Percentiles rank a stretch among this genome's conserved stretches.
Conservation (phyloP, 208 protist genomes). For the Pavlovales sp. region DNA sequence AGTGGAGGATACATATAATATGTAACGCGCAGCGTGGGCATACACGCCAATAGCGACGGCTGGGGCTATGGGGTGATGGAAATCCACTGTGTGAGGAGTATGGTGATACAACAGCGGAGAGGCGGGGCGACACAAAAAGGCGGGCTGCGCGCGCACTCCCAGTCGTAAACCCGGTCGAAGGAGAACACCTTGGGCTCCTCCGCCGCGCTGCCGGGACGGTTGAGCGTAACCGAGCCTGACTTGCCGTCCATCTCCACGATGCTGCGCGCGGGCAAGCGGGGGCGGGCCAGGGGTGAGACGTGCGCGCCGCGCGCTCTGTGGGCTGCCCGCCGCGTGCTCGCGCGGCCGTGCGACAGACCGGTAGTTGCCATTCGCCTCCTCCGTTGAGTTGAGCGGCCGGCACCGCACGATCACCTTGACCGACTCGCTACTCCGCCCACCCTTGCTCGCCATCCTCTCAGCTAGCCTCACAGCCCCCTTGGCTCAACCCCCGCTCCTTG, state of each 20-base stretch:
- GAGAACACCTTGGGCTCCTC: constrained; percentile 45
- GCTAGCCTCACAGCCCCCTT: too few relatives aligned
- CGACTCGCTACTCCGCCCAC: constrained; percentile 14
- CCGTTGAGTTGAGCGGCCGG: constrained; percentile 57
- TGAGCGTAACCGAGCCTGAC: not conserved
- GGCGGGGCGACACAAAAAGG: too few relatives aligned
- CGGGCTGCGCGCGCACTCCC: not conserved
- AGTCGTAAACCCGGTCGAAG: constrained; percentile 40
- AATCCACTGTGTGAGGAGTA: too few relatives aligned
- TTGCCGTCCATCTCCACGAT: constrained; percentile 17
- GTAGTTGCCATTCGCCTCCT: constrained; percentile 31
- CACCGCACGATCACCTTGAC: constrained; percentile 54
- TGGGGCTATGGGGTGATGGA: too few relatives aligned
- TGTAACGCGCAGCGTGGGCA: too few relatives aligned
- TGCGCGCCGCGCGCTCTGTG: too few relatives aligned
- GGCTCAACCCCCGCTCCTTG: too few relatives aligned
- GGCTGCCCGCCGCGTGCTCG: too few relatives aligned
- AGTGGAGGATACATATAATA: too few relatives aligned
- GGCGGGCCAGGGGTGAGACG: not conserved
- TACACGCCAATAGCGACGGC: too few relatives aligned
- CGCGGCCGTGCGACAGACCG: too few relatives aligned
- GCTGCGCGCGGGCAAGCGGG: not conserved
- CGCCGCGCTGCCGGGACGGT: not conserved
- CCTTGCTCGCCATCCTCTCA: not conserved
- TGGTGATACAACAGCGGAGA: too few relatives aligned